Conservation (phyloP, 805 yeast species). For the Scheffersomyces lignosus region DNA sequence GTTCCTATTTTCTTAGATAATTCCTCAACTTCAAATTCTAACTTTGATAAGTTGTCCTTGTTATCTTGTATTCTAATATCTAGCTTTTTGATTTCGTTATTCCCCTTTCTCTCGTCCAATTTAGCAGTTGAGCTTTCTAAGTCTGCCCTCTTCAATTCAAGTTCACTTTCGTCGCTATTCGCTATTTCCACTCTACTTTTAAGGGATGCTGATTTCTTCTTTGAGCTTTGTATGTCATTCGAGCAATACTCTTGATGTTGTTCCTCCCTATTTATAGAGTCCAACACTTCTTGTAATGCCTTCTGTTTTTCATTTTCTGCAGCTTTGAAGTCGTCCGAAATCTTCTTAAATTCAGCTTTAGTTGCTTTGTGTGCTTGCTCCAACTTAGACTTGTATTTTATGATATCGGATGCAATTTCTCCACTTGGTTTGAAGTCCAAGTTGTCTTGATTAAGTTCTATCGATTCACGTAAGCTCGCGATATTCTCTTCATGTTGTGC, state of each 20-base stretch:
- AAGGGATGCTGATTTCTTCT: slow-evolving; percentile 35
- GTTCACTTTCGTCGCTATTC: slow-evolving; percentile 43
- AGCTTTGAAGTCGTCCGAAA: slow-evolving; percentile 1
- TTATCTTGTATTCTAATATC: slow-evolving; percentile 35
- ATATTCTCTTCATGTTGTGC: slow-evolving; percentile 26
- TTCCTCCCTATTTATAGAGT: slow-evolving; percentile 37
- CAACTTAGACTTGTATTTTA: neutral
- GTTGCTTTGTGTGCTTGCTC: neutral
- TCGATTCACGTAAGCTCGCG: slow-evolving; percentile 6
- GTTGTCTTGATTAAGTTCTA: slow-evolving; percentile 8
- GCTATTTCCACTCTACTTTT: slow-evolving; percentile 39
- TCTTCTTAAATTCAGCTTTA: slow-evolving; percentile 1
- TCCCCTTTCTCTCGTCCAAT: slow-evolving; percentile 21
- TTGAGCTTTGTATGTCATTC: slow-evolving; percentile 39
- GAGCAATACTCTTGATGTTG: slow-evolving; percentile 43
- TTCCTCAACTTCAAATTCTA: slow-evolving; percentile 48
- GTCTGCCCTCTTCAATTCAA: slow-evolving; percentile 46
- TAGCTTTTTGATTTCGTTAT: slow-evolving; percentile 25
- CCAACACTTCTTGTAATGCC: slow-evolving; percentile 14
- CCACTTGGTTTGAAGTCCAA: neutral
- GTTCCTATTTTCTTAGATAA: slow-evolving; percentile 49
- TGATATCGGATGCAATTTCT: neutral
- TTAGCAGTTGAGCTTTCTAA: slow-evolving; percentile 40
- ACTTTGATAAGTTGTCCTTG: slow-evolving; percentile 31
- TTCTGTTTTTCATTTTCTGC: slow-evolving; percentile 6